Percentiles rank a stretch among this genome's conserved stretches.
Evolutionary conservation across 2,329 filamentous ascomycete species (phyloP).

Genomic region (Colletotrichum chrysophilum): DNA sequence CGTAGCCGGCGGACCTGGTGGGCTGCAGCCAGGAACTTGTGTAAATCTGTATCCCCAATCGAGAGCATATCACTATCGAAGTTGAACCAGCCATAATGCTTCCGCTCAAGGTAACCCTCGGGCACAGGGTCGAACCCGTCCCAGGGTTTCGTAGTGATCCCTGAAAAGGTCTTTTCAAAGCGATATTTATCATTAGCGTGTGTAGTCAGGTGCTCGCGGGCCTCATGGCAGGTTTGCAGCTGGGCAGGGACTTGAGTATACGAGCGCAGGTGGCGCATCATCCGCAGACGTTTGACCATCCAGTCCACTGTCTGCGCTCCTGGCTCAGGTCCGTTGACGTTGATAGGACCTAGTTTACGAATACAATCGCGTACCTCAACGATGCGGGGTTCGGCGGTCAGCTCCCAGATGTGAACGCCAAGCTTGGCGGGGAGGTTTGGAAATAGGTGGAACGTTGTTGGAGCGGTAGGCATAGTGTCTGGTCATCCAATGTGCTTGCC

Average conservation of each 20-base stretch:
- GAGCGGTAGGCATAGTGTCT: not conserved
- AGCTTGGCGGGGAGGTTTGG: not conserved
- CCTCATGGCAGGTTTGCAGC: not conserved
- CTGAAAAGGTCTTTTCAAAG: not conserved
- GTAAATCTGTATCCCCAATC: not conserved
- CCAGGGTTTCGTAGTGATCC: not conserved
- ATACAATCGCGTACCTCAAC: not conserved
- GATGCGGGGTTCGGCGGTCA: not conserved
- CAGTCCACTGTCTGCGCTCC: not conserved
- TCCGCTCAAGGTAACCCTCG: not conserved
- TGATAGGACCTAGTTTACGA: not conserved
- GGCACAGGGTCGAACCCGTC: not conserved
- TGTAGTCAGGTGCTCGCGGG: not conserved
- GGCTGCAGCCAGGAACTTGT: not conserved
- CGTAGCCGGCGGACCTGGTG: not conserved
- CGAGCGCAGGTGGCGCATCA: not conserved
- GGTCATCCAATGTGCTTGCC: not conserved
- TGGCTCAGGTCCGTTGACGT: not conserved
- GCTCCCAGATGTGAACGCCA: not conserved
- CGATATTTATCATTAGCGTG: not conserved
- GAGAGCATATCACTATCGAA: not conserved
- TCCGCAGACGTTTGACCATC: not conserved
- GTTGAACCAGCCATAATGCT: constrained; percentile 8
- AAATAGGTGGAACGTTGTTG: not conserved
- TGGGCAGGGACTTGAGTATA: not conserved